Base-by-base conservation (phyloP, 129 eudicot species). In the Deinandra increscens region DNA sequence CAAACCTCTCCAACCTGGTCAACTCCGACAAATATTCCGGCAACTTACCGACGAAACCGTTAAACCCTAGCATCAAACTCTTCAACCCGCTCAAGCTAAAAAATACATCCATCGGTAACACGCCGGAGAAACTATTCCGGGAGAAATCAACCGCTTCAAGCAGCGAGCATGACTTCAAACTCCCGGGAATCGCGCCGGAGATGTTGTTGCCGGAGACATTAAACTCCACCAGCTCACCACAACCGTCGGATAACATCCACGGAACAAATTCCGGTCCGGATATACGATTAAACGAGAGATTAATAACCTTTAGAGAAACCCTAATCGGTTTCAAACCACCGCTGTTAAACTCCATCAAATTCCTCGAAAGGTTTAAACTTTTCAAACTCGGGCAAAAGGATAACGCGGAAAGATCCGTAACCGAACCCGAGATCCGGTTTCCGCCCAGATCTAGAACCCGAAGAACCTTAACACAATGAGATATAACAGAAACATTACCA, bases 181-280 rank as follows among this genome's bases (percentile, higher is more conserved):
- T 70, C 54, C 77, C 82, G 2, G 97, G 97, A 0, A 82, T 74
- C 17, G 50, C 22, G 20, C 95, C 95, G 72, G 79, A 73, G 8
- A 84, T 31, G 34, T 84, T 90, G 58, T 90, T 90, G 4, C 90
- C 86, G 71, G 85, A 87, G 68, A 91, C 54, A 1, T 88, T 80
- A 49, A 92, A 71, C 51, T 77, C 65, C 45, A 49, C 44, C 4
- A 92, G 80, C 71, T 71, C 82, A 34, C 76, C 61, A 54, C 91
- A 88, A 2, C 78, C 87, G 4, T 55, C 68, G 0, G 91, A 79
- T 9, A 88, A 39, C 3, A 92, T 26, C 98, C 98, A 92, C 6
- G 91, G 83, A 26, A 88, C 72, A 34, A 83, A 64, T 38, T 70
- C 67, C 31, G 74, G 65, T 9, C 96, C 96, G 4, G 82, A 71